Conservation (phyloP, 1,284 basidiomycete genomes). For the Golubevia sp. region DNA sequence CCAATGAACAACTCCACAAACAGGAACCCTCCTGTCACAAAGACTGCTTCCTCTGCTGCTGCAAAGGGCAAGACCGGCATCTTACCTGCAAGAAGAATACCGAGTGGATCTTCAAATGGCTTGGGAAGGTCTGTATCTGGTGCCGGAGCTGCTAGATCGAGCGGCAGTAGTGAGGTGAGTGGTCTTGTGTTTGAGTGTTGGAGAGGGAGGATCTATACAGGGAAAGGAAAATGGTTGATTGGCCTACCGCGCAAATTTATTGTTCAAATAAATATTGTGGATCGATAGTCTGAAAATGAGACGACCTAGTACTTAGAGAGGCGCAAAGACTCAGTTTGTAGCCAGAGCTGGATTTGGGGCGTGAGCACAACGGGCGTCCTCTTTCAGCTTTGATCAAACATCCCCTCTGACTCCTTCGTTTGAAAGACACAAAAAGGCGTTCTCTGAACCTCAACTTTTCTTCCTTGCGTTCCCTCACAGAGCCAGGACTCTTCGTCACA, state of each 20-base stretch:
- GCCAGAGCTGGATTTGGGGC: too few relatives aligned
- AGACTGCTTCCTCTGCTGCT: not conserved
- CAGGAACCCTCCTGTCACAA: not conserved
- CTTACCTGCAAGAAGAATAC: not conserved
- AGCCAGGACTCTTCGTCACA: not conserved
- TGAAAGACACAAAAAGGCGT: too few relatives aligned
- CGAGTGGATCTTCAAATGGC: not conserved
- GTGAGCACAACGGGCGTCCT: too few relatives aligned
- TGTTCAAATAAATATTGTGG: too few relatives aligned
- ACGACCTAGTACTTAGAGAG: too few relatives aligned
- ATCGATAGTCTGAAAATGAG: too few relatives aligned
- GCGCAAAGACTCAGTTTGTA: too few relatives aligned
- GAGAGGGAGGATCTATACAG: too few relatives aligned
- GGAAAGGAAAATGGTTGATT: too few relatives aligned
- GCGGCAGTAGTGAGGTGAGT: not conserved
- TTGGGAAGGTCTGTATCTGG: not conserved
- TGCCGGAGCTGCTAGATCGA: not conserved
- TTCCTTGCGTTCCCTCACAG: not conserved
- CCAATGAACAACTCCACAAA: not conserved
- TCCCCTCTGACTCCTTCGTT: too few relatives aligned
- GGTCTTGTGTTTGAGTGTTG: not conserved
- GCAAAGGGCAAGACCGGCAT: not conserved
- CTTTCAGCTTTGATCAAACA: too few relatives aligned
- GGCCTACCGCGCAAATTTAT: too few relatives aligned
- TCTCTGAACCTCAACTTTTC: not conserved